phyloP scores from a whole-genome alignment of 2,329 filamentous ascomycete genomes.

The Pseudogymnoascus verrucosus region DNA sequence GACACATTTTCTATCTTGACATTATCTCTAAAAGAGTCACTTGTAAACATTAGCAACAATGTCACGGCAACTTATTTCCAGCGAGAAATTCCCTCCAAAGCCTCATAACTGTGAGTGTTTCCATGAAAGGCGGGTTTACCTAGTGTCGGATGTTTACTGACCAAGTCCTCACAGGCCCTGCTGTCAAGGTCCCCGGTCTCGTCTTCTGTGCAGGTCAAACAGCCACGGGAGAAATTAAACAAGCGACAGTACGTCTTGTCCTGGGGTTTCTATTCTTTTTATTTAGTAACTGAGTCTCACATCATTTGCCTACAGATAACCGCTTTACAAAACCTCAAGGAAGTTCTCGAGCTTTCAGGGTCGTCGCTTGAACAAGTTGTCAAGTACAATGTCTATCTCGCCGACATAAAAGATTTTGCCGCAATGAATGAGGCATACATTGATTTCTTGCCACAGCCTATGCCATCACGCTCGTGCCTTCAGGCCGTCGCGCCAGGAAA shows the following conservation, averaged over 20 bases:
- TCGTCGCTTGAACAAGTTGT: slow-evolving; percentile 25
- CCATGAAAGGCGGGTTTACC: not conserved
- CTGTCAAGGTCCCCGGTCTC: slow-evolving; percentile 37
- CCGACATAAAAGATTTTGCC: slow-evolving; percentile 25
- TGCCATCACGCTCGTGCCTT: slow-evolving; percentile 35
- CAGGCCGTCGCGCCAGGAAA: slow-evolving; percentile 33
- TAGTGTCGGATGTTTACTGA: not conserved
- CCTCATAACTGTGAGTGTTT: slow-evolving; percentile 36
- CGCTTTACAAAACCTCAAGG: slow-evolving; percentile 25
- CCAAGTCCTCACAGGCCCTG: slow-evolving; percentile 28
- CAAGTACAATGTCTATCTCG: slow-evolving; percentile 26
- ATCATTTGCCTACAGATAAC: slow-evolving; percentile 19
- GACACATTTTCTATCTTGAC: not conserved
- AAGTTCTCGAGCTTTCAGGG: slow-evolving; percentile 24
- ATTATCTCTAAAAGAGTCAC: not conserved
- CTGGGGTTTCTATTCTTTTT: slow-evolving; percentile 3
- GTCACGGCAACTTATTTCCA: slow-evolving; percentile 39
- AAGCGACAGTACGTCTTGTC: slow-evolving; percentile 34
- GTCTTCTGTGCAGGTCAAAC: slow-evolving; percentile 41
- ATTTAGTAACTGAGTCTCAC: not conserved
- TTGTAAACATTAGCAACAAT: slow-evolving; percentile 24
- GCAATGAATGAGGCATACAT: slow-evolving; percentile 36
- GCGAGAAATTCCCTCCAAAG: slow-evolving; percentile 39
- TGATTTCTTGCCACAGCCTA: slow-evolving; percentile 33
- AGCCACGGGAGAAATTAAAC: slow-evolving; percentile 41